A percentile compares a stretch with the other conserved stretches of the same genome.
phyloP scores from a whole-genome alignment of 129 eudicot genomes.

The Chrysanthemum seticuspe region DNA sequence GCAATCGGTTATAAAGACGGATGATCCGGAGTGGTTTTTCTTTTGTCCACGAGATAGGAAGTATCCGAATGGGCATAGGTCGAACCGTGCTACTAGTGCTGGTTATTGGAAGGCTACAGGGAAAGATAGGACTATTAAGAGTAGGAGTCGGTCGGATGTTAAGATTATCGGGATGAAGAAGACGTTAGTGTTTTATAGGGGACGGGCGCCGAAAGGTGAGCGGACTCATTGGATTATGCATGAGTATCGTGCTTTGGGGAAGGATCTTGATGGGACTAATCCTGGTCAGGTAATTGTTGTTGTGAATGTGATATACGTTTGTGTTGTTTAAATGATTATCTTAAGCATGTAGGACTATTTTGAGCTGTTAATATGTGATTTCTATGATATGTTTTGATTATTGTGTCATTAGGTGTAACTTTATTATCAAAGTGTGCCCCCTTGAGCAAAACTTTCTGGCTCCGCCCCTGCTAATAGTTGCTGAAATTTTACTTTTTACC shows the following conservation, averaged over 20 bases:
- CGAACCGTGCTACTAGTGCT: slow-evolving; percentile 62
- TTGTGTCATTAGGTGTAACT: no score
- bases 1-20: slow-evolving; percentile 61
- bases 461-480: no score
- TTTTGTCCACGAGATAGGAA: slow-evolving; percentile 68
- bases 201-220: slow-evolving; percentile 75
- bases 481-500: no score
- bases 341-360: no score
- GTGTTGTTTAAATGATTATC: no score
- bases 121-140: slow-evolving; percentile 62
- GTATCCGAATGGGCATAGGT: slow-evolving; percentile 72
- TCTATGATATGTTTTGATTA: no score
- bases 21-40: slow-evolving; percentile 78
- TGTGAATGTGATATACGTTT: neutral
- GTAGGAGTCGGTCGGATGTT: slow-evolving; percentile 28
- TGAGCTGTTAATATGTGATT: no score
- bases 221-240: slow-evolving; percentile 81
- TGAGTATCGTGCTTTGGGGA: slow-evolving; percentile 63
- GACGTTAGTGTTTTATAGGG: slow-evolving; percentile 60
- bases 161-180: slow-evolving; percentile 61
- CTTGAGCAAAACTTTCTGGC: no score
- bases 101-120: slow-evolving; percentile 82
- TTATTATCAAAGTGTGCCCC: no score
- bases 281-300: slow-evolving; percentile 52
- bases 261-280: slow-evolving; percentile 62